Base-by-base conservation (phyloP, 805 yeast genomes). In the Yarrowia hollandica region DNA sequence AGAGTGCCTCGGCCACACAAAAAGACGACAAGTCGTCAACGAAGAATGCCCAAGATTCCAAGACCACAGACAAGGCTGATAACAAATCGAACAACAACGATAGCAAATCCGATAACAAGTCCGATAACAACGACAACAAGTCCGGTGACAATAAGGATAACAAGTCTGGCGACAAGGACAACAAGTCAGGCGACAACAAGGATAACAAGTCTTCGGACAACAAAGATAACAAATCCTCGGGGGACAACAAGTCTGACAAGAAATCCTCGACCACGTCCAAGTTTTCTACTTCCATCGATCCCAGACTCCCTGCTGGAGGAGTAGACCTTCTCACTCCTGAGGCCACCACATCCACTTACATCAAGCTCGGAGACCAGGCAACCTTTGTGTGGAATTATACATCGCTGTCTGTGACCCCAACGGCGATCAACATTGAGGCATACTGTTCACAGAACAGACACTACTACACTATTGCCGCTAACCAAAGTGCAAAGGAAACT, bases 361-460 rank as follows among this genome's bases (percentile, higher is more conserved):
- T 74, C 58, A 72, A 71, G 62, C 62, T 70, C 28, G 77, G 78
- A 3, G 70, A 66, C 18, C 61, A 63, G 25, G 77, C 75, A 18
- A 73, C 78, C 6, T 74, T 75, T 61, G 65, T 69, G 28, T 74
- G 78, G 78, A 67, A 68, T 28, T 74, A 69, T 62, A 73, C 77
- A 12, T 64, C 66, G 57, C 66, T 74, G 14, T 38, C 58, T 3
- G 66, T 71, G n/a, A 66, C 74, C 8, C 78, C 78, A 1, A 60
- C 67, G 8, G 71, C 71, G 0, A 60, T 75, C 41, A 73, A 75
- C 54, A 68, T 74, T 33, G 74, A 72, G 59, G 74, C 74, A 5
- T 64, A 64, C 42, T 75, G 78, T 66, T 65, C 74, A 1, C 54
- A 60, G 46, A 75, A 74, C 64, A 52, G 62, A 25, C 68, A 73